Base-by-base conservation (phyloP, 768 basidiomycete species). In the Russula foetens region DNA sequence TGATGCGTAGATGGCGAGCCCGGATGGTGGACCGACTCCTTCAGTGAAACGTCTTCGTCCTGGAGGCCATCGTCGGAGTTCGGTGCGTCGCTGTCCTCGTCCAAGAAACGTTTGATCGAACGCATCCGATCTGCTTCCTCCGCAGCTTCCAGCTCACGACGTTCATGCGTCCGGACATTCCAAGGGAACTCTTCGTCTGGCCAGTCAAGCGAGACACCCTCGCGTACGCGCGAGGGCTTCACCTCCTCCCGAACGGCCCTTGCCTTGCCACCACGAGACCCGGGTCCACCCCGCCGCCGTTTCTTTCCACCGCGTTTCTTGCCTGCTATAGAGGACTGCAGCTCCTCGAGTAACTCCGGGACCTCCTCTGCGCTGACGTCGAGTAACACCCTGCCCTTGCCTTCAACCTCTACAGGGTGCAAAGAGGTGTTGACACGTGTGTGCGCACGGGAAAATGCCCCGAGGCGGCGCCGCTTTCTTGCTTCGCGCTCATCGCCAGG, bases 101-200 rank as follows among this genome's bases (percentile, higher is more conserved):
- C 85, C 44, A 92, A 70, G 69, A 88, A 92, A 33, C 78, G 75
- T 68, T 84, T 85, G 51, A 92, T 86, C 76, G 80, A 78, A 60
- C 76, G 76, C 68, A 89, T 66, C 53, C 83, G 79, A 67, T 86
- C 83, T 66, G 79, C 81, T 65, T 83, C 76, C 67, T 84, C 79
- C 31, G 77, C 76, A 66, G 79, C 80, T 24, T 76, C 75, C 48
- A 76, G 64, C 51, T 83, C 81, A 24, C 75, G 73, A 33, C 79
- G 77, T 69, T 85, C 80, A 63, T 81, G 77, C n/a, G 74, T 76
- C 56, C 84, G 76, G 64, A 85, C 69, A 51, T 79, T 80, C 90
- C 90, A 92, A 23, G 90, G 90, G 67, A 90, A 91, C 71, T 84
- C 83, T 8, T 76, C 65, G 67, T 92, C 90, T 7, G 85, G 85